These are phyloP conservation scores for Neofusicoccum sp. DNA, from an alignment of 2,329 filamentous ascomycete species.

Conservation along the genomic window DNA sequence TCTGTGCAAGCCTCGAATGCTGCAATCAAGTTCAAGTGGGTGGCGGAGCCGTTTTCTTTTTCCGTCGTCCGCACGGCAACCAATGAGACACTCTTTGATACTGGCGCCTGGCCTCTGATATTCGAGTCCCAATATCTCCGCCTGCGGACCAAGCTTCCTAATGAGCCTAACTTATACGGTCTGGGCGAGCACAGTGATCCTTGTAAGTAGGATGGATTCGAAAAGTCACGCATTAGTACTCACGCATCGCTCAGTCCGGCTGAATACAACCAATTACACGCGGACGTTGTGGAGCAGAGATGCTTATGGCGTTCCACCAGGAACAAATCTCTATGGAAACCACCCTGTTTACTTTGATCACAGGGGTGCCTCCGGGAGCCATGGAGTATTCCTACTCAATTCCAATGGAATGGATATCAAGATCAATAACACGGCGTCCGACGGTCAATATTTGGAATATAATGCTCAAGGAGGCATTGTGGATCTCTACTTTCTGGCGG, in stretches of 20 bases:
- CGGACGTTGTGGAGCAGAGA: conserved; percentile 73
- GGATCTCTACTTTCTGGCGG: conserved; percentile 61
- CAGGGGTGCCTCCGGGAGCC: conserved; percentile 50
- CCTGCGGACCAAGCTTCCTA: conserved; percentile 69
- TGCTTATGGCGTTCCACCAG: conserved; percentile 61
- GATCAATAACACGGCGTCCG: conserved; percentile 63
- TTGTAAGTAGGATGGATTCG: conserved; percentile 28
- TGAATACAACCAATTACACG: conserved; percentile 70
- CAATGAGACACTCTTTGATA: conserved; percentile 68
- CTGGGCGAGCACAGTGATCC: conserved; percentile 77
- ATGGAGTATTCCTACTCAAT: conserved; percentile 40
- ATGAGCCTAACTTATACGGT: conserved; percentile 73
- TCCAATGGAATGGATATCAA: conserved; percentile 68
- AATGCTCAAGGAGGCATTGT: conserved; percentile 76
- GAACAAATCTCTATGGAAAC: conserved; percentile 70
- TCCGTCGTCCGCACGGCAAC: conserved; percentile 61
- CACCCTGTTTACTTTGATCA: conserved; percentile 79
- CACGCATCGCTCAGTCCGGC: conserved; percentile 45
- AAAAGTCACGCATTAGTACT: background rate
- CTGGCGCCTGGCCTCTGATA: conserved; percentile 65
- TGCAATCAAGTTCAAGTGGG: conserved; percentile 58
- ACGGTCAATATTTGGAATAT: conserved; percentile 74
- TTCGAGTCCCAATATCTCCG: conserved; percentile 80
- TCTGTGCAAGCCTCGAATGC: conserved; percentile 37
- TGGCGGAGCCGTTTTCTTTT: conserved; percentile 68